These are phyloP conservation scores for Schizochytrium sp. DNA, from an alignment of 108 stramenopile species.

Conservation along the genomic window DNA sequence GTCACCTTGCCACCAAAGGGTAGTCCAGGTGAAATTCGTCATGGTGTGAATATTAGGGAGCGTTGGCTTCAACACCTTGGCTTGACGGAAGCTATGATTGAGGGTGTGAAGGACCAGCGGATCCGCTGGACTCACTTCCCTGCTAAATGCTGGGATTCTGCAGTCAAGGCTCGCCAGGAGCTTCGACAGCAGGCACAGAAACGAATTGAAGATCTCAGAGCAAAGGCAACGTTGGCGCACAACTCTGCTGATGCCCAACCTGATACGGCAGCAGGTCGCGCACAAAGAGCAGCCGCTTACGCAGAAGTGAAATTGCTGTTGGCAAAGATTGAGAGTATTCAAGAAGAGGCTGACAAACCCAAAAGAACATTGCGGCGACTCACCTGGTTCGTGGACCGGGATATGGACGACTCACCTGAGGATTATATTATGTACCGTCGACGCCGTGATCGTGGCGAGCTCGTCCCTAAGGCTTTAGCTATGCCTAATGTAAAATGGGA, in stretches of 20 bases:
- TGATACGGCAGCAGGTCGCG: background rate
- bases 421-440: slow-evolving; percentile 14
- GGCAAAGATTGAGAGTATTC: background rate
- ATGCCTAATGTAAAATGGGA: slow-evolving; percentile 5
- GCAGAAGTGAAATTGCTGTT: background rate
- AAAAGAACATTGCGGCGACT: slow-evolving; percentile 11
- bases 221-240: background rate
- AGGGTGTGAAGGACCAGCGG: slow-evolving; percentile 25
- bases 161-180: slow-evolving; percentile 5
- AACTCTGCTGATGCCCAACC: background rate
- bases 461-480: slow-evolving; percentile 11
- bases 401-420: background rate
- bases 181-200: background rate
- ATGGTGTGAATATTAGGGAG: background rate
- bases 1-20: background rate
- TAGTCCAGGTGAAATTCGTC: background rate
- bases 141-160: background rate
- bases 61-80: slow-evolving; percentile 18
- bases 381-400: slow-evolving; percentile 34
- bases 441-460: slow-evolving; percentile 28
- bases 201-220: background rate
- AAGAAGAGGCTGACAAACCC: background rate
- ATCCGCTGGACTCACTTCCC: slow-evolving; percentile 20
- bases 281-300: background rate
- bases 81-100: slow-evolving; percentile 8